phyloP scores from a whole-genome alignment of 1,284 basidiomycete genomes.

The Paramarasmius palmivorus region DNA sequence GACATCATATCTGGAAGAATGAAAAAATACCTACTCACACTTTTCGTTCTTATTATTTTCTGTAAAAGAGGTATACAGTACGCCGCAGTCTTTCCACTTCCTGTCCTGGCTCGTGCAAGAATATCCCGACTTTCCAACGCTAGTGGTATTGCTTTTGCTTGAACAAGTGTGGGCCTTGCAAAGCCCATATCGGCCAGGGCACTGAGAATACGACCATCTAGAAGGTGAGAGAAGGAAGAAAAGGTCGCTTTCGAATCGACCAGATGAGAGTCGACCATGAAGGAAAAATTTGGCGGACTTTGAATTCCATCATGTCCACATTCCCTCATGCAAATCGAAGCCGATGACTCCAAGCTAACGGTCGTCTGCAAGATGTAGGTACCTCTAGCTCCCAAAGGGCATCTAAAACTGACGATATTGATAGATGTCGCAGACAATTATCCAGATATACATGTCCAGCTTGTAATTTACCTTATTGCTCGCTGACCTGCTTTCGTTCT shows the following conservation, averaged over 20 bases:
- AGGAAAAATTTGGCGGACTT: constrained; percentile 13
- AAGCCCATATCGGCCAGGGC: constrained; percentile 83
- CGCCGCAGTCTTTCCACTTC: constrained; percentile 96
- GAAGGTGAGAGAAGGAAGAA: constrained; percentile 66
- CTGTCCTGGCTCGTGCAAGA: constrained; percentile 91
- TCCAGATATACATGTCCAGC: constrained; percentile 78
- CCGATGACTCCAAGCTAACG: constrained; percentile 5
- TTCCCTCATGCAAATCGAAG: too few relatives aligned
- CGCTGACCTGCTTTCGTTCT: constrained; percentile 74
- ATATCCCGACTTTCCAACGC: constrained; percentile 92
- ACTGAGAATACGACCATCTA: constrained; percentile 76
- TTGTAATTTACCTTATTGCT: constrained; percentile 82
- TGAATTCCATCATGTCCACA: background rate
- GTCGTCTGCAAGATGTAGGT: constrained; percentile 25
- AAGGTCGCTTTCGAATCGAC: constrained; percentile 61
- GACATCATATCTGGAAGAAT: background rate
- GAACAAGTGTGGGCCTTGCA: constrained; percentile 81
- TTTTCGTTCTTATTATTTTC: constrained; percentile 83
- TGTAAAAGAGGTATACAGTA: constrained; percentile 93
- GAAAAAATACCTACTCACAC: constrained; percentile 51
- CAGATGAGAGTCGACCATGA: constrained; percentile 45
- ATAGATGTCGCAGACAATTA: constrained; percentile 73
- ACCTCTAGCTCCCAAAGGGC: background rate
- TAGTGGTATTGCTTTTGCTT: constrained; percentile 81
- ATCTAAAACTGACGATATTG: background rate